These are phyloP conservation scores for Entelexis paramagnoliae DNA, from an alignment of 1,139 yeast genomes.

Conservation along the genomic window DNA sequence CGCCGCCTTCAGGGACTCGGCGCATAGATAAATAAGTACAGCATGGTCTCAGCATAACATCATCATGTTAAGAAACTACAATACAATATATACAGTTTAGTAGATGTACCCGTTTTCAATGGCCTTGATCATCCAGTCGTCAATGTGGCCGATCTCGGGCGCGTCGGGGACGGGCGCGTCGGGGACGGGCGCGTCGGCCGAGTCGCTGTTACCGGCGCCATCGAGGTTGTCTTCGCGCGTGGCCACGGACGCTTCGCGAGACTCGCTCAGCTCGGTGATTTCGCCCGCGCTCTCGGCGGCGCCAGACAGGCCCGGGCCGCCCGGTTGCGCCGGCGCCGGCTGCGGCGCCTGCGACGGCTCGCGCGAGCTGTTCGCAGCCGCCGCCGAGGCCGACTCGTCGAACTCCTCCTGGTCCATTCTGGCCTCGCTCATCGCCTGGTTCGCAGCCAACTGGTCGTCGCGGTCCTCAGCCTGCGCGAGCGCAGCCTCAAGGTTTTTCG, in stretches of 20 bases:
- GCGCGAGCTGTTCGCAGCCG: background rate
- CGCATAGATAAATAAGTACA: too few species aligned
- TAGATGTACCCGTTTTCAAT: conserved; percentile 43
- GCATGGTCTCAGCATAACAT: too few species aligned
- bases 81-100: background rate
- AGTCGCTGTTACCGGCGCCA: too few species aligned
- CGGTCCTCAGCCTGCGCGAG: conserved; percentile 94
- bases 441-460: conserved; percentile 90
- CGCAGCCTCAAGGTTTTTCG: conserved; percentile 40
- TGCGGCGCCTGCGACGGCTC: background rate
- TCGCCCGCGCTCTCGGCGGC: background rate
- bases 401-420: conserved; percentile 80
- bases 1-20: too few species aligned
- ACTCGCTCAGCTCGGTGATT: background rate
- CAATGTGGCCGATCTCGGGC: conserved; percentile 84
- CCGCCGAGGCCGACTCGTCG: conserved; percentile 15
- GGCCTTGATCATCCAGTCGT: conserved; percentile 89
- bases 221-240: background rate
- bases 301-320: background rate
- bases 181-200: too few species aligned
- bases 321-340: background rate
- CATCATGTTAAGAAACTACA: conserved; percentile 11
- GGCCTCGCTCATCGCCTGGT: conserved; percentile 67
- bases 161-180: conserved; percentile 29
- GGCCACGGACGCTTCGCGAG: background rate